Conservation (phyloP, 2,329 filamentous ascomycete species). For the Epichloe gansuensis region DNA sequence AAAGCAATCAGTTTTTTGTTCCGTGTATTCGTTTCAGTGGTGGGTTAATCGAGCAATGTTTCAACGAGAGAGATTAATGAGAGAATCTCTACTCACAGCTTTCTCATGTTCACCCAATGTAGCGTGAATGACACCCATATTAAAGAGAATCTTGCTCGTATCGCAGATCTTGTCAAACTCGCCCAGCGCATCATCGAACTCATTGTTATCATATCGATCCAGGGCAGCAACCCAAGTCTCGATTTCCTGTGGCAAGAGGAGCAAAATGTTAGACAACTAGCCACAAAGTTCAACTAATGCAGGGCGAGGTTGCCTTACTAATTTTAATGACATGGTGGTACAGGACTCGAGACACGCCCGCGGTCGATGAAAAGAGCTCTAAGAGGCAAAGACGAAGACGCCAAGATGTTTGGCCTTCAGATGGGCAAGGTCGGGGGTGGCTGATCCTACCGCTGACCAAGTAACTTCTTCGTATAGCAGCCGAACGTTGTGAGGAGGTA, state of each 20-base stretch:
- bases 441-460: not conserved
- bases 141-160: slow-evolving; percentile 97
- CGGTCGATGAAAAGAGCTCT: slow-evolving; percentile 1
- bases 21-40: not conserved
- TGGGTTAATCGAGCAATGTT: not conserved
- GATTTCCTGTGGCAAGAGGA: slow-evolving; percentile 58
- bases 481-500: not conserved
- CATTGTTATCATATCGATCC: slow-evolving; percentile 86
- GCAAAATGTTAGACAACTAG: not conserved
- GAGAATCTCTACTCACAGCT: slow-evolving; percentile 51
- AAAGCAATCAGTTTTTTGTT: not conserved
- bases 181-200: slow-evolving; percentile 79
- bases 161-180: slow-evolving; percentile 81
- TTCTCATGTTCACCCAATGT: slow-evolving; percentile 92
- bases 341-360: not conserved
- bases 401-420: not conserved
- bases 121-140: slow-evolving; percentile 94
- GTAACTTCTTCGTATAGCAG: not conserved
- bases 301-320: slow-evolving; percentile 27
- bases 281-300: not conserved
- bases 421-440: not conserved
- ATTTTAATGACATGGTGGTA: slow-evolving; percentile 43
- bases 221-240: slow-evolving; percentile 95
- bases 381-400: not conserved
- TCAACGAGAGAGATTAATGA: not conserved